Conservation (phyloP, 2,329 filamentous ascomycete species). For the Mycogone perniciosa region DNA sequence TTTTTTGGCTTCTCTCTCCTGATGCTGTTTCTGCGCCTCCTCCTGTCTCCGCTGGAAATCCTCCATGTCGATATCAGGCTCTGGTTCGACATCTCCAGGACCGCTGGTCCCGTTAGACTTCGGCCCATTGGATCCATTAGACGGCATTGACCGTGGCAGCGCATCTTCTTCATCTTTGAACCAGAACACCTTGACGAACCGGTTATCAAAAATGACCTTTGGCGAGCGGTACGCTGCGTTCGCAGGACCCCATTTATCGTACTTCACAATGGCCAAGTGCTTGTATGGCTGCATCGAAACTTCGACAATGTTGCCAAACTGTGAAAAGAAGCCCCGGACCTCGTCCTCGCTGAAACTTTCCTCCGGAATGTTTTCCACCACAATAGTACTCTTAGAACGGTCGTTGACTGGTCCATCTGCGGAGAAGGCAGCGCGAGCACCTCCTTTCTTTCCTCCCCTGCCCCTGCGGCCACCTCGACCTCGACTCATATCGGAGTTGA, state of each 20-base stretch:
- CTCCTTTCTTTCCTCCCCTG: constrained; percentile 25
- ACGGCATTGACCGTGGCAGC: constrained; percentile 20
- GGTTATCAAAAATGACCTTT: constrained; percentile 76
- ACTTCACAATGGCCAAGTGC: constrained; percentile 64
- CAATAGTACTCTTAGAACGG: constrained; percentile 58
- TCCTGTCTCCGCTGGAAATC: constrained; percentile 63
- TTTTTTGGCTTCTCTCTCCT: constrained; percentile 58
- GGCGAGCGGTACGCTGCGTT: constrained; percentile 68
- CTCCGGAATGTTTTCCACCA: constrained; percentile 72
- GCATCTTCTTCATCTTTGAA: constrained; percentile 48
- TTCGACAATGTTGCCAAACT: constrained; percentile 62
- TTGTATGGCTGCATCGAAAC: constrained; percentile 61
- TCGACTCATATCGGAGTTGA: constrained; percentile 21
- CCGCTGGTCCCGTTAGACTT: constrained; percentile 13
- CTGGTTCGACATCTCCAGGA: constrained; percentile 20
- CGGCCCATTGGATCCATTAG: constrained; percentile 22
- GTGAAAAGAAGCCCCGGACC: constrained; percentile 62
- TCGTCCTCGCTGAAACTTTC: constrained; percentile 60
- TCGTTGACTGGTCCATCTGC: constrained; percentile 57
- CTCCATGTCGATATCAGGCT: constrained; percentile 59
- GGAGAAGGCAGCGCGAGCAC: constrained; percentile 54
- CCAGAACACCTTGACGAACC: constrained; percentile 83
- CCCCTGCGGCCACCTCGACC: constrained; percentile 33
- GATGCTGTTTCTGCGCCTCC: constrained; percentile 63
- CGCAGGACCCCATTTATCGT: constrained; percentile 57